Evolutionary conservation across 768 basidiomycete species (phyloP), one percentile per base, ranked within the genome.

Genomic region (Crassisporium funariophilum): DNA sequence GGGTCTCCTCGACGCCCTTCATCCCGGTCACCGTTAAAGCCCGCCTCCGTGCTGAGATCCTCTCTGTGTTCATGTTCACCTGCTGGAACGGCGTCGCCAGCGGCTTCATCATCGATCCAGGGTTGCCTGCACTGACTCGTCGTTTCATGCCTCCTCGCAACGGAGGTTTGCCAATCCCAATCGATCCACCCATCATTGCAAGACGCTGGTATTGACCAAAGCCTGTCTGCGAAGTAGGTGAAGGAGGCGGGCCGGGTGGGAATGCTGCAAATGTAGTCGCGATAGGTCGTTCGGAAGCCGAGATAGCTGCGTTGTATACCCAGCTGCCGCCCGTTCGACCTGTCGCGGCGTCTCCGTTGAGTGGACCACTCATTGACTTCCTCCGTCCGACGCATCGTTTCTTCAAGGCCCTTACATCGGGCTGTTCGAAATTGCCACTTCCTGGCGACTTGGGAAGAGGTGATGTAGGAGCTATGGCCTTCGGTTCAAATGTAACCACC

Each of bases 371-470:
- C 47, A 71, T 43, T 8, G 77, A 79, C 57, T 73, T 77, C 42
- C 78, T 69, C 44, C 79, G 63, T 6, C 78, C 75, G 8, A 81
- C 67, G 38, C 80, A 82, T 27, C 81, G 70, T 55, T 79, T 81
- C 69, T 83, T 82, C 57, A 80, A 52, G 2, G 64, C 75, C 40
- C 74, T 68, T 20, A 58, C 41, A n/a, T 53, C 53, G 4, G 51
- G 39, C 25, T 45, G 29, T 12, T 25, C 15, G n/a, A n/a, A n/a
- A n/a, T n/a, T n/a, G 24, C 22, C 38, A 20, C 38, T 41, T 24
- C 49, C 42, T 3, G 36, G 38, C 2, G 44, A 31, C 23, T 37
- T 36, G 25, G 35, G 22, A 42, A 31, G 21, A 22, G 41, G 42
- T 5, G 47, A 35, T 19, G 20, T 44, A 37, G 35, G 17, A 7